These are phyloP conservation scores for Fusarium annulatum DNA, from an alignment of 2,329 filamentous ascomycete species.

Conservation along the genomic window DNA sequence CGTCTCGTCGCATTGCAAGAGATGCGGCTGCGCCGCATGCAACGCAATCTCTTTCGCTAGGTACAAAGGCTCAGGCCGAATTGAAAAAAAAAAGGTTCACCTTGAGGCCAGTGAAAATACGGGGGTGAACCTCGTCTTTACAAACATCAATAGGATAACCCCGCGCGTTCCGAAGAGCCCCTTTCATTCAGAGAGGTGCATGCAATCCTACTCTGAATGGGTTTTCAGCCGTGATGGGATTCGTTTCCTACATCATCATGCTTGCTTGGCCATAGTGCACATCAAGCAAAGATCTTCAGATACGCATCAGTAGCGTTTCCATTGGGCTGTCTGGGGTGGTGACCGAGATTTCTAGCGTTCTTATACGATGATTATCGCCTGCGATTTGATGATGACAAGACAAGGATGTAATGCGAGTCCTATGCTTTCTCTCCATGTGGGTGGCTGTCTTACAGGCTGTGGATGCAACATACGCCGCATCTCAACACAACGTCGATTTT, in stretches of 20 bases:
- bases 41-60: conserved; percentile 38
- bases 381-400: neutral
- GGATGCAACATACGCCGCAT: conserved; percentile 8
- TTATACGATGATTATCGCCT: conserved; percentile 3
- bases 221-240: conserved; percentile 41
- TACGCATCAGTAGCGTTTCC: neutral
- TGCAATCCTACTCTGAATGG: conserved; percentile 11
- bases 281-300: conserved; percentile 34
- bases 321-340: conserved; percentile 9
- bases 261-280: conserved; percentile 25
- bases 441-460: neutral
- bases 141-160: conserved; percentile 5
- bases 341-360: conserved; percentile 4
- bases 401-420: conserved; percentile 10
- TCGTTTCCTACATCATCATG: conserved; percentile 32
- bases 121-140: conserved; percentile 4
- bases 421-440: neutral
- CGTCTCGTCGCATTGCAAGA: conserved; percentile 11
- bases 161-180: neutral
- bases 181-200: conserved; percentile 1
- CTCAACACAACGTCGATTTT: conserved; percentile 6
- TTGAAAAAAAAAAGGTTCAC: neutral
- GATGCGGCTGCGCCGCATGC: conserved; percentile 40
- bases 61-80: neutral
- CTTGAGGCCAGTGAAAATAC: conserved; percentile 1